Evolutionary conservation across 2,329 filamentous ascomycete genomes (phyloP).

Genomic region (Pseudogymnoascus destructans): DNA sequence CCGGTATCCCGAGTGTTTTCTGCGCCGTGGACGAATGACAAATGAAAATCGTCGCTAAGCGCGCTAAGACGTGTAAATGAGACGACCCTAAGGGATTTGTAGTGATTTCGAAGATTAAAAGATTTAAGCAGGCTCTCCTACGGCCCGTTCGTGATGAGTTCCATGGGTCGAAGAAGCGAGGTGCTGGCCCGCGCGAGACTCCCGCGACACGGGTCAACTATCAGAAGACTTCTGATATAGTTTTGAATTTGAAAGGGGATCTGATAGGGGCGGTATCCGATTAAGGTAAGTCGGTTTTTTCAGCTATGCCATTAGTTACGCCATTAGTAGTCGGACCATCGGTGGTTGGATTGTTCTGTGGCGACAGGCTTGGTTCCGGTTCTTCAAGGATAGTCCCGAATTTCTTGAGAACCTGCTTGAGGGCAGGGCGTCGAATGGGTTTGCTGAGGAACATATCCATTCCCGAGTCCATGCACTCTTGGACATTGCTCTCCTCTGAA

Average conservation of each 20-base stretch:
- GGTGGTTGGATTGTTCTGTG: neutral
- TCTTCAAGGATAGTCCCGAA: constrained; percentile 74
- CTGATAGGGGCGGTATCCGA: neutral
- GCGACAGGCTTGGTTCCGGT: constrained; percentile 18
- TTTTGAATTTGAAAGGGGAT: neutral
- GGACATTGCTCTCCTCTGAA: constrained; percentile 77
- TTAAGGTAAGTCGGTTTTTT: neutral
- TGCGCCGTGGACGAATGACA: constrained; percentile 5
- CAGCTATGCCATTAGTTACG: neutral
- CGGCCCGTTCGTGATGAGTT: neutral
- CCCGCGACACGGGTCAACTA: neutral
- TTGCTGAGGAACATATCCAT: constrained; percentile 83
- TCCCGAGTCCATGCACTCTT: constrained; percentile 73
- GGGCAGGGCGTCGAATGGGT: constrained; percentile 64
- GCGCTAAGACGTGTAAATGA: constrained; percentile 4
- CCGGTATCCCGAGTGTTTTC: neutral
- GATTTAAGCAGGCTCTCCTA: neutral
- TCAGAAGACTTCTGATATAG: neutral
- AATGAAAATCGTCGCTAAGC: neutral
- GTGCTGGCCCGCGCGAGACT: neutral
- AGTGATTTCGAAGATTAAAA: neutral
- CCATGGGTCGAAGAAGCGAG: neutral
- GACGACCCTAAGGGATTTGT: neutral
- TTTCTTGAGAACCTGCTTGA: constrained; percentile 77
- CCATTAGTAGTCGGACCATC: neutral